Evolutionary conservation across 768 basidiomycete species (phyloP).

Genomic region (Mycena venus): DNA sequence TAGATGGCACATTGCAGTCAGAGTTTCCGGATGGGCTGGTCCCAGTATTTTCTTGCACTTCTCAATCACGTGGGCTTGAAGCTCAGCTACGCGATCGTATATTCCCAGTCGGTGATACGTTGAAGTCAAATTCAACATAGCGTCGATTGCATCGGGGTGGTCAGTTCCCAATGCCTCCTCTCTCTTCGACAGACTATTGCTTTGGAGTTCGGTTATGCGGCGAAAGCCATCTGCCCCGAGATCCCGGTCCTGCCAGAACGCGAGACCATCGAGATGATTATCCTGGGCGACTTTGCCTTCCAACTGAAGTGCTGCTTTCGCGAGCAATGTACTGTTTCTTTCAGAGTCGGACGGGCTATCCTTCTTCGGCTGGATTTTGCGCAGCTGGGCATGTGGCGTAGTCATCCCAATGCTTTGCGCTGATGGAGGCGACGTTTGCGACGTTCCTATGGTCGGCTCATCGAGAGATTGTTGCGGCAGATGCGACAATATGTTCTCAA

Average conservation of each 20-base stretch:
- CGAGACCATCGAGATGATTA: not conserved
- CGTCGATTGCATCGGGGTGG: not conserved
- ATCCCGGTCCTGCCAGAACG: not conserved
- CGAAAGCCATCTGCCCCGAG: not conserved
- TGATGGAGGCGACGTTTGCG: not conserved
- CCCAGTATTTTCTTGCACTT: not conserved
- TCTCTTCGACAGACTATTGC: not conserved
- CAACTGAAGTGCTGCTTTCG: not conserved
- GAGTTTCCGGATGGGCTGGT: not conserved
- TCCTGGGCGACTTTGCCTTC: not conserved
- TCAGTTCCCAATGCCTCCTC: not conserved
- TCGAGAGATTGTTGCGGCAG: not conserved
- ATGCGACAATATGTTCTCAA: not conserved
- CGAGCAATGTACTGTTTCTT: not conserved
- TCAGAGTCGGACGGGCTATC: not conserved
- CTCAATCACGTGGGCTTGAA: not conserved
- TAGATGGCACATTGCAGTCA: not conserved
- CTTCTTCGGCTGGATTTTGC: not conserved
- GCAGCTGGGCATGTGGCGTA: not conserved
- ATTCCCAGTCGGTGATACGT: not conserved
- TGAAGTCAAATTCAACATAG: constrained; percentile 4
- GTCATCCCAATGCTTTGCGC: not conserved
- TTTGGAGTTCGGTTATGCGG: not conserved
- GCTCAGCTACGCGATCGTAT: not conserved
- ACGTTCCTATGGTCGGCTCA: not conserved